These are phyloP conservation scores for Russula sp. DNA, from an alignment of 768 basidiomycete species.

Conservation along the genomic window DNA sequence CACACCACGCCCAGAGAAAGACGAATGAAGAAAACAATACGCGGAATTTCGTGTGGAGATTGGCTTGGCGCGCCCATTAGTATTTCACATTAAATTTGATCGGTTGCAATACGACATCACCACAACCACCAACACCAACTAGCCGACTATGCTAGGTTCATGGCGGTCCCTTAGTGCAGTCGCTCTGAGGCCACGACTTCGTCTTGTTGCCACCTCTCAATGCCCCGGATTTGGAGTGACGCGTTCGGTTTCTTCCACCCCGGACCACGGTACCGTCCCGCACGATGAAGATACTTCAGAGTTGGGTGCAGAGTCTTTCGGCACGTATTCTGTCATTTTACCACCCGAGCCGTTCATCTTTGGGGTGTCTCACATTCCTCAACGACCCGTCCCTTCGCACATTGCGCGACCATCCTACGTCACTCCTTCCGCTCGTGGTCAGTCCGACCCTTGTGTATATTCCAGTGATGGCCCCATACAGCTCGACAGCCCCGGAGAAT, in stretches of 20 bases:
- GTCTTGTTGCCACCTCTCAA: not conserved
- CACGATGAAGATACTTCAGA: not conserved
- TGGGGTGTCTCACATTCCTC: constrained; percentile 60
- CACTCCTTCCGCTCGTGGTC: constrained; percentile 6
- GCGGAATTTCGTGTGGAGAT: too few species aligned
- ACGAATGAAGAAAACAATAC: too few species aligned
- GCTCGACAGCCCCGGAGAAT: constrained; percentile 22
- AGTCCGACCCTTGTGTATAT: not conserved
- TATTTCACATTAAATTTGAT: too few species aligned
- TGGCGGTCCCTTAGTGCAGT: constrained; percentile 13
- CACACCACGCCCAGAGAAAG: not conserved
- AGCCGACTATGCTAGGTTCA: constrained; percentile 6
- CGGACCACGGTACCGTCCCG: not conserved
- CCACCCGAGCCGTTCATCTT: constrained; percentile 64
- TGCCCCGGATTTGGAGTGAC: not conserved
- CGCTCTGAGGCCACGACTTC: not conserved
- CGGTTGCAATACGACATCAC: not conserved
- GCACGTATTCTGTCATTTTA: constrained; percentile 57
- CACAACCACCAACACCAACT: not conserved
- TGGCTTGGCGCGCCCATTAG: too few species aligned
- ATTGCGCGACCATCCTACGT: constrained; percentile 59
- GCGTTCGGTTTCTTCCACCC: not conserved
- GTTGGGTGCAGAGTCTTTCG: constrained; percentile 37
- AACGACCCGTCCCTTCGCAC: constrained; percentile 51
- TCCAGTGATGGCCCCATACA: constrained; percentile 20